Percentiles rank a stretch among this genome's conserved stretches.
These are phyloP conservation scores for Pyronema omphalodes DNA, from an alignment of 495 filamentous ascomycete genomes.

Conservation along the genomic window DNA sequence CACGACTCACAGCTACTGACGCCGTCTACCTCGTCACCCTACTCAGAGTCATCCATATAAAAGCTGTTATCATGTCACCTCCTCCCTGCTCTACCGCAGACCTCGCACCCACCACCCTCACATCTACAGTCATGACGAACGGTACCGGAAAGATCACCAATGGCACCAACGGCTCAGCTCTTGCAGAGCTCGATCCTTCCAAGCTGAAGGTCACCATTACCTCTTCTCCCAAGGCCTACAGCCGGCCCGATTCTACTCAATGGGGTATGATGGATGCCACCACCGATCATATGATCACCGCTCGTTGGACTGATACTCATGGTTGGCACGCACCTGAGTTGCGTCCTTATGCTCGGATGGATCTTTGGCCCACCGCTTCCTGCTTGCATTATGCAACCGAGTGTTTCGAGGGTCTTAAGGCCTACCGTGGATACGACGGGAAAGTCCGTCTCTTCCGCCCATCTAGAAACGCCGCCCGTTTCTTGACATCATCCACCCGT, in stretches of 20 bases:
- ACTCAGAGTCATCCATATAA: too few species aligned
- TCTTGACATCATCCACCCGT: slow-evolving; percentile 50
- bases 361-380: slow-evolving; percentile 68
- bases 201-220: slow-evolving; percentile 51
- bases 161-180: background rate
- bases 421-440: slow-evolving; percentile 66
- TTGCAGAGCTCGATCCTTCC: slow-evolving; percentile 47
- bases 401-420: slow-evolving; percentile 84
- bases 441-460: slow-evolving; percentile 75
- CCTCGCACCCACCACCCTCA: background rate
- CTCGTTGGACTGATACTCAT: slow-evolving; percentile 40
- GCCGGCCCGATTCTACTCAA: slow-evolving; percentile 31
- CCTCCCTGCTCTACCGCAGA: background rate
- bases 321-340: slow-evolving; percentile 71
- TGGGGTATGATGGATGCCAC: slow-evolving; percentile 38
- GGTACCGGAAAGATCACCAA: background rate
- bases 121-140: background rate
- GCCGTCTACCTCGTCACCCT: too few species aligned
- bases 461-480: slow-evolving; percentile 53
- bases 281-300: slow-evolving; percentile 84
- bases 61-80: background rate
- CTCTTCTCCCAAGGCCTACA: slow-evolving; percentile 43
- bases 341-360: slow-evolving; percentile 60
- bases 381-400: slow-evolving; percentile 80
- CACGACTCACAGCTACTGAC: too few species aligned